These are phyloP conservation scores for Selaginella tamariscina DNA, from an alignment of 75 land plant species.

Conservation along the genomic window DNA sequence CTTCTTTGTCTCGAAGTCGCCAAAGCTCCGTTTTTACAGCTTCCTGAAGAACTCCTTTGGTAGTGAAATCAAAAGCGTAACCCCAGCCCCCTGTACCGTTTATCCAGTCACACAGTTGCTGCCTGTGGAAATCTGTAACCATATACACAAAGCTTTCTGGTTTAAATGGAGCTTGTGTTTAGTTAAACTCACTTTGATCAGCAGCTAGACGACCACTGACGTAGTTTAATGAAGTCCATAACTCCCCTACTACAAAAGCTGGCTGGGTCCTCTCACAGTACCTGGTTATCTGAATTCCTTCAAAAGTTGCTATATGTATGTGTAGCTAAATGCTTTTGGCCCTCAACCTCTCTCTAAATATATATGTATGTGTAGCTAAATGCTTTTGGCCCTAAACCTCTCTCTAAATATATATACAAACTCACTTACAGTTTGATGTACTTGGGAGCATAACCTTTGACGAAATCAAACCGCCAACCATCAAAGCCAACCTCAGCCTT, in stretches of 20 bases:
- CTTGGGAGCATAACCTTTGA: slow-evolving; percentile 23
- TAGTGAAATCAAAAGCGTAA: slow-evolving; percentile 22
- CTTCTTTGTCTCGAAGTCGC: slow-evolving; percentile 22
- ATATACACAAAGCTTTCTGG: background rate
- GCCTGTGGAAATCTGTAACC: slow-evolving; percentile 17
- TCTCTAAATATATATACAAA: background rate
- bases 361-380: no score
- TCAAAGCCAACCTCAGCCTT: slow-evolving; percentile 27
- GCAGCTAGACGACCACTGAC: slow-evolving; percentile 18
- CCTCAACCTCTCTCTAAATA: background rate
- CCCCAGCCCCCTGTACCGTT: slow-evolving; percentile 6
- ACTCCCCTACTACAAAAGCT: slow-evolving; percentile 19
- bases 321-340: no score
- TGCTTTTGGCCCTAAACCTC: no score
- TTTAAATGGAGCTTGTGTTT: background rate
- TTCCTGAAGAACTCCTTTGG: slow-evolving; percentile 27
- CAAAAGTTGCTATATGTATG: background rate
- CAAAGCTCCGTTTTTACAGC: slow-evolving; percentile 39
- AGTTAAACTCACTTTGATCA: slow-evolving; percentile 12
- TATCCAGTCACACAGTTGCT: slow-evolving; percentile 19
- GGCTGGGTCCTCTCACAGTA: slow-evolving; percentile 19
- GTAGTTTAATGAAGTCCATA: slow-evolving; percentile 12
- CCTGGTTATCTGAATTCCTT: background rate
- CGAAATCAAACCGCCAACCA: slow-evolving; percentile 38
- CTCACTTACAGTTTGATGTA: background rate